Conservation (phyloP, 2,329 filamentous ascomycete genomes). For the Thelonectria olida region DNA sequence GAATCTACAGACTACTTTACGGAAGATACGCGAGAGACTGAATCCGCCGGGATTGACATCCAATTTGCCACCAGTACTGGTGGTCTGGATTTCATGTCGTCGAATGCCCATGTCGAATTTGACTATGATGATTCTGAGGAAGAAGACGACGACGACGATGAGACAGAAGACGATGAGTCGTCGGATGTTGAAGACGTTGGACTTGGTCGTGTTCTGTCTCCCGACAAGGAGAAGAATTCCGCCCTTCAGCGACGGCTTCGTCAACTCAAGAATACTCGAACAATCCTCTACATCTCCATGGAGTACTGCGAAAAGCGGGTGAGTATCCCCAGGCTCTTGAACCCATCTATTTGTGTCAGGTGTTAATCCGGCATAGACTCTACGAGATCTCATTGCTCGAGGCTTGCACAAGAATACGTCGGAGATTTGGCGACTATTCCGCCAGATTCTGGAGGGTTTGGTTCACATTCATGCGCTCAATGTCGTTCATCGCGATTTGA, state of each 20-base stretch:
- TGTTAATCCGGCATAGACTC: constrained; percentile 59
- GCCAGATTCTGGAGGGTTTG: constrained; percentile 90
- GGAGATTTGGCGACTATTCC: constrained; percentile 89
- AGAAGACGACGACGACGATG: constrained; percentile 56
- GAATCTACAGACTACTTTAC: constrained; percentile 63
- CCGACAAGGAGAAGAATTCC: constrained; percentile 42
- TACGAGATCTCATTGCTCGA: constrained; percentile 85
- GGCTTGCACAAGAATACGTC: constrained; percentile 77
- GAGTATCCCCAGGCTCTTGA: constrained; percentile 42
- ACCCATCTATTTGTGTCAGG: neutral
- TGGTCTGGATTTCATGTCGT: constrained; percentile 93
- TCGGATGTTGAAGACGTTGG: constrained; percentile 46
- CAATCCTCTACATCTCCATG: constrained; percentile 96
- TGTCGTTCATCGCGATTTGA: constrained; percentile 95
- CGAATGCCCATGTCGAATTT: constrained; percentile 82
- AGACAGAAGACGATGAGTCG: constrained; percentile 56
- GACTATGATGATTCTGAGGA: constrained; percentile 63
- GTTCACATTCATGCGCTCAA: constrained; percentile 89
- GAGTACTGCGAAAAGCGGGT: constrained; percentile 94
- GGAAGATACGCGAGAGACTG: constrained; percentile 47
- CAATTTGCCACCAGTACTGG: constrained; percentile 78
- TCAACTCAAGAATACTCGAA: constrained; percentile 64
- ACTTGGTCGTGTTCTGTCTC: constrained; percentile 40
- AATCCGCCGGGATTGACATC: constrained; percentile 55
- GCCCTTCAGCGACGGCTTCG: constrained; percentile 45